Conservation (phyloP, 306 rosid species). For the Glycine latifolia region DNA sequence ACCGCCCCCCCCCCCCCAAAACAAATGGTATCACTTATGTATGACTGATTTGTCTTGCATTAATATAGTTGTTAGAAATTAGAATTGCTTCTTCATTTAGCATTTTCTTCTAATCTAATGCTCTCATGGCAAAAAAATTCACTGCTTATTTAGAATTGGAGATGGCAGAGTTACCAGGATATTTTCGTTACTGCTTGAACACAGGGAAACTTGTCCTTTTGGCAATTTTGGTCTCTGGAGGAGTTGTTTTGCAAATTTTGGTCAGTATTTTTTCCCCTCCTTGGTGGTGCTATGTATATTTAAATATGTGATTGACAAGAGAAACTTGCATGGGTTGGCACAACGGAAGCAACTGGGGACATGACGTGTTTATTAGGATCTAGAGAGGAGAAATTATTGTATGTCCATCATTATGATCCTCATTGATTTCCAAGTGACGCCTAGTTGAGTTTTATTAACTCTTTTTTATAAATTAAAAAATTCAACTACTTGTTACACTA, state of each 20-base stretch:
- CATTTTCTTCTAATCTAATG: background rate
- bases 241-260: conserved; percentile 78
- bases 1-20: too few relatives aligned
- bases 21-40: background rate
- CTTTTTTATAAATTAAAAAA: too few relatives aligned
- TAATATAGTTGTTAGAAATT: background rate
- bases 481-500: too few relatives aligned
- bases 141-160: conserved; percentile 2
- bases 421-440: too few relatives aligned
- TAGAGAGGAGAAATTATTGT: too few relatives aligned
- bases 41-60: too few relatives aligned
- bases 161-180: conserved; percentile 74
- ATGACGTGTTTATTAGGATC: too few relatives aligned
- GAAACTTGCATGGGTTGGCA: background rate
- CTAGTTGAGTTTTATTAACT: too few relatives aligned
- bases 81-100: conserved; percentile 25
- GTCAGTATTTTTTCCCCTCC: conserved; percentile 49
- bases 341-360: background rate
- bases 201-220: conserved; percentile 65
- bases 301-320: background rate
- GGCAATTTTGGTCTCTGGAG: conserved; percentile 79
- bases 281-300: background rate
- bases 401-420: too few relatives aligned
- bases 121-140: background rate
- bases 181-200: conserved; percentile 65